Evolutionary conservation across 352 stramenopile species (phyloP).

Genomic region (Blastocystis sp.): DNA sequence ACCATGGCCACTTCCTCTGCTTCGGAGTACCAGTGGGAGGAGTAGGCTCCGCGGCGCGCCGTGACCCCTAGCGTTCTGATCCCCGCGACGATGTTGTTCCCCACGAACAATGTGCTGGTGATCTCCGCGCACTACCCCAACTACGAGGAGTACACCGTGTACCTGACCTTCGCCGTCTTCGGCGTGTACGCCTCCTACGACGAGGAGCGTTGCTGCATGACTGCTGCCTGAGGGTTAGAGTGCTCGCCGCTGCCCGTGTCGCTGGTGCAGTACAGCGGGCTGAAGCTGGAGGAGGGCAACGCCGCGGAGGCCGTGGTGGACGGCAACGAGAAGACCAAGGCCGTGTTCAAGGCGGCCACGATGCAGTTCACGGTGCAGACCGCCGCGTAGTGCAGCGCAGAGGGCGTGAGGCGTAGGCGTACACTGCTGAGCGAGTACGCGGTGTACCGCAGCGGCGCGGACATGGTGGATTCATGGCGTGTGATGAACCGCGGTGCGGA

Average conservation of each 20-base stretch:
- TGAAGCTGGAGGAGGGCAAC: not conserved
- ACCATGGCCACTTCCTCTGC: not conserved
- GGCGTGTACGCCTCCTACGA: constrained; percentile 7
- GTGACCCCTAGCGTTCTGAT: constrained; percentile 10
- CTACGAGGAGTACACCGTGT: not conserved
- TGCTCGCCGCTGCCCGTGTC: not conserved
- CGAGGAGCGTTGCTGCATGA: not conserved
- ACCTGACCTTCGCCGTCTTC: constrained; percentile 14
- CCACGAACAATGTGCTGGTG: not conserved
- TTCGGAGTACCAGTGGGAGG: not conserved
- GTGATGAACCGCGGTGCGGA: not conserved
- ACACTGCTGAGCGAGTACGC: constrained; percentile 6
- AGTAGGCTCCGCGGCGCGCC: not conserved
- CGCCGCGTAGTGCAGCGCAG: not conserved
- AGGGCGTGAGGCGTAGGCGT: not conserved
- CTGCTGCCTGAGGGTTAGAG: not conserved
- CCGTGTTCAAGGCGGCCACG: not conserved
- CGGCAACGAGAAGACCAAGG: not conserved
- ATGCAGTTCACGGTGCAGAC: not conserved
- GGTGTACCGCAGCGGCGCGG: constrained; percentile 4
- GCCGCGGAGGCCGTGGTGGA: not conserved
- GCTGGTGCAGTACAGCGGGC: not conserved
- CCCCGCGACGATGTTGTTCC: not conserved
- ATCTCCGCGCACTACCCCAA: not conserved
- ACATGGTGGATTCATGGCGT: not conserved